A percentile compares a stretch with the other conserved stretches of the same genome.
phyloP scores from a whole-genome alignment of 768 basidiomycete genomes.

The Rubroboletus satanas region DNA sequence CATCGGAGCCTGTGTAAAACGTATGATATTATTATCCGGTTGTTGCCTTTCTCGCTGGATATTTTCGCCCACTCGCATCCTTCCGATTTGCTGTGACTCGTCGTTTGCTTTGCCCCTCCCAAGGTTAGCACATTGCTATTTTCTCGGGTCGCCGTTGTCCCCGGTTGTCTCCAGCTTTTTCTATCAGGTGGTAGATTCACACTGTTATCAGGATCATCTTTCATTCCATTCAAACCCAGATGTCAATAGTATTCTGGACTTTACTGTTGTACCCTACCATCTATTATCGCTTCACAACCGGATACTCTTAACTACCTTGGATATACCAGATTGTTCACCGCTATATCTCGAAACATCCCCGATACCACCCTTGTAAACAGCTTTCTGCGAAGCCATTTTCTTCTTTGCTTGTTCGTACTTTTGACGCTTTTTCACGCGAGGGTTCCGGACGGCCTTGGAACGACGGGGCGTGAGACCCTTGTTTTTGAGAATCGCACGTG shows the following conservation, averaged over 20 bases:
- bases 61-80: conserved; percentile 6
- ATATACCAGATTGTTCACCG: conserved; percentile 92
- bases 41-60: conserved; percentile 10
- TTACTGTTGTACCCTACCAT: conserved; percentile 10
- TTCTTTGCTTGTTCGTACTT: conserved; percentile 95
- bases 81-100: conserved; percentile 1
- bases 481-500: conserved; percentile 89
- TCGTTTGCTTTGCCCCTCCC: neutral
- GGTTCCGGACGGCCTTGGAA: conserved; percentile 88
- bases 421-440: conserved; percentile 94
- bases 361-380: conserved; percentile 88
- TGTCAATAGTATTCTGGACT: conserved; percentile 8
- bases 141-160: conserved; percentile 1
- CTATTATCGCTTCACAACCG: conserved; percentile 43
- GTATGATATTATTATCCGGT: conserved; percentile 24
- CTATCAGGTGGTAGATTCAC: conserved; percentile 13
- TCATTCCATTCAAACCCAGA: conserved; percentile 14
- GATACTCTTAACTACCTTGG: conserved; percentile 84
- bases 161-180: conserved; percentile 1
- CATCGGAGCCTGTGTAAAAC: conserved; percentile 19
- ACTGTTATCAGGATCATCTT: conserved; percentile 3
- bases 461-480: conserved; percentile 90
- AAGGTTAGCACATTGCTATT: conserved; percentile 20
- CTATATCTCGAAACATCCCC: conserved; percentile 72
- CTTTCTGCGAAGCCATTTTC: conserved; percentile 83